Evolutionary conservation across 768 basidiomycete species (phyloP).

Genomic region (Gyrodon lividus): DNA sequence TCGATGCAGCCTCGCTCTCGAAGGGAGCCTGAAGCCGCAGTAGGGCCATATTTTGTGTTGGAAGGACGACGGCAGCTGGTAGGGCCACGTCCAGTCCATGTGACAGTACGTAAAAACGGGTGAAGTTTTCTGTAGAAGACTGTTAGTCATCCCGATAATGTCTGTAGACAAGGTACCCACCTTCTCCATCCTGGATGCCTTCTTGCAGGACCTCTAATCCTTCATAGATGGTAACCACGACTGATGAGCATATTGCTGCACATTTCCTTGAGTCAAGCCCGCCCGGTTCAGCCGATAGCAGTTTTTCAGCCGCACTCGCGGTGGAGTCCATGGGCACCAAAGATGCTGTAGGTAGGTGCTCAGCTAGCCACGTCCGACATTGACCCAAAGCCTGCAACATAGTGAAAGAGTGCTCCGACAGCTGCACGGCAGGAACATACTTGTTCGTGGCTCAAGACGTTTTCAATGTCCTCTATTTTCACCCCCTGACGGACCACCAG

Average conservation of each 20-base stretch:
- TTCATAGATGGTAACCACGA: slow-evolving; percentile 58
- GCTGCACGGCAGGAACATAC: slow-evolving; percentile 35
- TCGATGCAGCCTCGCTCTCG: background rate
- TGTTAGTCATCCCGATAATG: background rate
- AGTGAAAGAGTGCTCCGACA: background rate
- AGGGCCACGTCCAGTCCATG: slow-evolving; percentile 31
- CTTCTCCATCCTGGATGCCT: slow-evolving; percentile 59
- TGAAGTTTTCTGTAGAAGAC: slow-evolving; percentile 53
- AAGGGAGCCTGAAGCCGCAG: slow-evolving; percentile 32
- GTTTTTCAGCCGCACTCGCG: slow-evolving; percentile 59
- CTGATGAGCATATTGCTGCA: slow-evolving; percentile 74
- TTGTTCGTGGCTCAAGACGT: slow-evolving; percentile 79
- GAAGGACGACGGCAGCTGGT: slow-evolving; percentile 23
- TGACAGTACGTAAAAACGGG: slow-evolving; percentile 65
- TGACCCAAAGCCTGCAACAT: slow-evolving; percentile 69
- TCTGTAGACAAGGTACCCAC: slow-evolving; percentile 3
- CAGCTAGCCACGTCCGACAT: slow-evolving; percentile 60
- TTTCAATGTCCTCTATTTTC: slow-evolving; percentile 50
- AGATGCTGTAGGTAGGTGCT: slow-evolving; percentile 50
- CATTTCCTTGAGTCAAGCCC: slow-evolving; percentile 43
- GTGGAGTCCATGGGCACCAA: slow-evolving; percentile 67
- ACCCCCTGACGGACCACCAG: slow-evolving; percentile 63
- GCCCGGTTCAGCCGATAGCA: slow-evolving; percentile 34
- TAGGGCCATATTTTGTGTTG: slow-evolving; percentile 33
- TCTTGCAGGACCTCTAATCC: slow-evolving; percentile 60